These are phyloP conservation scores for Kazachstania sp. DNA, from an alignment of 1,139 yeast species.

Conservation along the genomic window DNA sequence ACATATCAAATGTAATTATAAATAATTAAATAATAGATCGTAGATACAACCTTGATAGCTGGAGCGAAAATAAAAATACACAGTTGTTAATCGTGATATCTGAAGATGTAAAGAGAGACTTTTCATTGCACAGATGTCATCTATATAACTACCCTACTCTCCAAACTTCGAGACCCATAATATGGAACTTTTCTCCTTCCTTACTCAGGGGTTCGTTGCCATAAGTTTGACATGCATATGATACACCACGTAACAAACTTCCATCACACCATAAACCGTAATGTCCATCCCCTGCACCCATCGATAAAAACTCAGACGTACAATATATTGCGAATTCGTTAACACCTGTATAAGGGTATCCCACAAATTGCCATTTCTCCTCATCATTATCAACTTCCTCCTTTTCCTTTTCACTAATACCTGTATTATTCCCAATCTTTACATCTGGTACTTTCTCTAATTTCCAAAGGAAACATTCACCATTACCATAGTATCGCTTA, in stretches of 20 bases:
- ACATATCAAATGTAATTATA: not conserved
- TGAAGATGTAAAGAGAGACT: too few species aligned
- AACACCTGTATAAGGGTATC: constrained; percentile 80
- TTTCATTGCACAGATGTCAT: too few species aligned
- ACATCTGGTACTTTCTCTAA: constrained; percentile 35
- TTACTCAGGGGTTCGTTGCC: constrained; percentile 75
- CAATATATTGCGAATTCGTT: constrained; percentile 84
- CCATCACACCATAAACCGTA: constrained; percentile 88
- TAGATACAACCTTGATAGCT: not conserved
- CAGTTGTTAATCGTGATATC: not conserved
- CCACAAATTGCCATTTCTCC: constrained; percentile 48
- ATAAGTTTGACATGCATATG: constrained; percentile 72
- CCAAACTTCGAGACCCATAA: constrained; percentile 84
- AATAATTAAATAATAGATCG: not conserved
- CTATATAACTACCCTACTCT: constrained; percentile 40
- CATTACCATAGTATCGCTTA: constrained; percentile 79
- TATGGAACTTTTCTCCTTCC: constrained; percentile 56
- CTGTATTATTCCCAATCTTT: constrained; percentile 7
- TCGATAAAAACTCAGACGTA: constrained; percentile 64
- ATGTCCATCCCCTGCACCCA: constrained; percentile 91
- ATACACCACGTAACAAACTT: constrained; percentile 64
- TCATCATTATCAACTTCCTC: constrained; percentile 1
- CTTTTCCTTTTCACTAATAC: constrained; percentile 8
- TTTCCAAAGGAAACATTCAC: constrained; percentile 92
- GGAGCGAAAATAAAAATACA: not conserved